These are phyloP conservation scores for Diophrys appendiculata DNA, from an alignment of 73 alveolate genomes.

Conservation along the genomic window DNA sequence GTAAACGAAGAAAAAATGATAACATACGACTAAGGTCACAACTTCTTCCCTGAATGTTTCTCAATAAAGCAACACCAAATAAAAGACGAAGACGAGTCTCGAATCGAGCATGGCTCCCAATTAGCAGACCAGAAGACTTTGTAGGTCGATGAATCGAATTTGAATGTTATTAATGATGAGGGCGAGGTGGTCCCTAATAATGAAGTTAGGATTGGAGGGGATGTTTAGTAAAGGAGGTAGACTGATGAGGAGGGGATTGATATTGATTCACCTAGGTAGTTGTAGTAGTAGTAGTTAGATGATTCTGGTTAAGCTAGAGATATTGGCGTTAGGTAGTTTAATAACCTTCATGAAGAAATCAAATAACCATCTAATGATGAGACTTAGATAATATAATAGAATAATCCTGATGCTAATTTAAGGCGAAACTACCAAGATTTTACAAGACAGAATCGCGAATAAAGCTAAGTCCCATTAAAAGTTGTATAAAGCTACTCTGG, in stretches of 20 bases:
- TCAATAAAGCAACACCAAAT: too few relatives aligned
- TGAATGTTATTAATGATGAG: neutral
- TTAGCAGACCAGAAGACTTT: neutral
- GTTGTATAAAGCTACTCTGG: neutral
- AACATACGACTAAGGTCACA: neutral
- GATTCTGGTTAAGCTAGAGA: neutral
- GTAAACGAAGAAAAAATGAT: neutral
- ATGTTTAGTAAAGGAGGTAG: too few relatives aligned
- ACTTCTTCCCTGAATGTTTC: neutral
- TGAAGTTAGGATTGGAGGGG: too few relatives aligned
- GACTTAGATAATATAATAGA: too few relatives aligned
- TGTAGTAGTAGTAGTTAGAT: neutral
- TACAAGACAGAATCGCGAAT: neutral
- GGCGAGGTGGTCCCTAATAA: neutral
- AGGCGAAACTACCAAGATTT: too few relatives aligned
- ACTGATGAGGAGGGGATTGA: neutral
- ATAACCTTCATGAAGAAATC: neutral
- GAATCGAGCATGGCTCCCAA: neutral
- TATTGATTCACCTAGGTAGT: neutral
- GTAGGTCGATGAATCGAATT: neutral
- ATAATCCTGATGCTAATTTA: too few relatives aligned
- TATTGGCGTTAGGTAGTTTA: neutral
- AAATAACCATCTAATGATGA: neutral
- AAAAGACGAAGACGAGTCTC: neutral
- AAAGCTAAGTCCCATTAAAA: neutral